These are phyloP conservation scores for Saccharomycopsis babjevae DNA, from an alignment of 805 yeast species.

Conservation along the genomic window DNA sequence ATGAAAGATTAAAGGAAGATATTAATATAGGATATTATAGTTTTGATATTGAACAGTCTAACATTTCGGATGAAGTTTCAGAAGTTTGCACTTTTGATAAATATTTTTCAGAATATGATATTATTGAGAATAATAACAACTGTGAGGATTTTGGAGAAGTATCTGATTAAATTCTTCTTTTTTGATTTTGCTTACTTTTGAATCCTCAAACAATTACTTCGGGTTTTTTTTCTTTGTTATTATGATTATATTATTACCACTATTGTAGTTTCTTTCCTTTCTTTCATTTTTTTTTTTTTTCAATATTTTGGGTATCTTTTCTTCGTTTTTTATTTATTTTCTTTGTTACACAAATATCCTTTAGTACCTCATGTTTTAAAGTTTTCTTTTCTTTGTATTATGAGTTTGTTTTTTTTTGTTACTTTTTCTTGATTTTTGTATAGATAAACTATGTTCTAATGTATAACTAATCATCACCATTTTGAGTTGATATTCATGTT, in stretches of 20 bases:
- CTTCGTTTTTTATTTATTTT: background rate
- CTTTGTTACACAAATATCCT: no score
- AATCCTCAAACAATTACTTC: background rate
- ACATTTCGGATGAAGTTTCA: background rate
- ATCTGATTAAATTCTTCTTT: background rate
- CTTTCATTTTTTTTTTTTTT: background rate
- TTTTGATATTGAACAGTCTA: constrained; percentile 21
- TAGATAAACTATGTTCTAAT: no score
- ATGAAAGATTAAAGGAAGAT: constrained; percentile 16
- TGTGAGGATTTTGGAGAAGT: background rate
- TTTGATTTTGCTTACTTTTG: background rate
- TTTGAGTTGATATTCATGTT: no score
- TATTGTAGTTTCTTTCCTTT: background rate
- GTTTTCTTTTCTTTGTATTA: no score
- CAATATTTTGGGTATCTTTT: background rate
- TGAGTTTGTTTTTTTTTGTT: no score
- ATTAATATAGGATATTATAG: constrained; percentile 24
- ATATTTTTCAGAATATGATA: background rate
- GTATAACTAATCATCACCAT: no score
- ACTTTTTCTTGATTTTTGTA: no score
- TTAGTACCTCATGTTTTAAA: no score
- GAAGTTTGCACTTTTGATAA: background rate
- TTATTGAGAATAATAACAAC: background rate
- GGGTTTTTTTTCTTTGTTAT: background rate
- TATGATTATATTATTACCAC: background rate